Evolutionary conservation across 192 early-diverging fungal species (phyloP).

Genomic region (Entophlyctis helioformis): DNA sequence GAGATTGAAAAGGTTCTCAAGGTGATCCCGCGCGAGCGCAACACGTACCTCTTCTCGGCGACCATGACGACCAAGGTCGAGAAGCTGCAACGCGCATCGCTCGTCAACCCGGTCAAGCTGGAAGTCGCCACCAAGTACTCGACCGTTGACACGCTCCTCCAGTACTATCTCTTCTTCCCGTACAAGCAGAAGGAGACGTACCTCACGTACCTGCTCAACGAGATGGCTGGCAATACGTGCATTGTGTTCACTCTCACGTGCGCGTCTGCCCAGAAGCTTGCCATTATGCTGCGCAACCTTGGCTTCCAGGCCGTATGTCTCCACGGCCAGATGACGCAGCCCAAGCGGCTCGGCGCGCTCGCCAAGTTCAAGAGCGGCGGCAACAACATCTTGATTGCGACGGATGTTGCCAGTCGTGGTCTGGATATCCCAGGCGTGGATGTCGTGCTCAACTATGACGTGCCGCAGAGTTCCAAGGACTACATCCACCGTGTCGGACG

Average conservation of each 20-base stretch:
- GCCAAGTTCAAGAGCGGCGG: slow-evolving; percentile 89
- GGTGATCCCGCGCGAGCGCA: slow-evolving; percentile 82
- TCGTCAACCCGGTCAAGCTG: slow-evolving; percentile 84
- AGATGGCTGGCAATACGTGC: slow-evolving; percentile 73
- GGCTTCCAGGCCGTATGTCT: slow-evolving; percentile 91
- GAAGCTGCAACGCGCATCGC: slow-evolving; percentile 88
- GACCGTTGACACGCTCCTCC: slow-evolving; percentile 82
- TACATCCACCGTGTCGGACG: slow-evolving; percentile 97
- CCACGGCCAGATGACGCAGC: slow-evolving; percentile 86
- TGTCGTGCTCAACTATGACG: slow-evolving; percentile 92
- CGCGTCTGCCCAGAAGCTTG: slow-evolving; percentile 72
- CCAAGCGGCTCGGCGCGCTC: slow-evolving; percentile 83
- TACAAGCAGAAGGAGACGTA: slow-evolving; percentile 92
- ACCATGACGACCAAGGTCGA: slow-evolving; percentile 99
- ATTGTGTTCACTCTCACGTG: slow-evolving; percentile 93
- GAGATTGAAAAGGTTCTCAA: slow-evolving; percentile 91
- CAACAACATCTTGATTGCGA: slow-evolving; percentile 83
- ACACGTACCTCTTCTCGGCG: slow-evolving; percentile 90
- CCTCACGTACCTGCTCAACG: slow-evolving; percentile 86
- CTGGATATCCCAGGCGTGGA: slow-evolving; percentile 96
- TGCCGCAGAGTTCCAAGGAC: slow-evolving; percentile 83
- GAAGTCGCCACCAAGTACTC: slow-evolving; percentile 96
- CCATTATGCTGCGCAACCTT: slow-evolving; percentile 77
- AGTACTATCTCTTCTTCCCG: slow-evolving; percentile 96
- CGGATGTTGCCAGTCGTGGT: slow-evolving; percentile 83